Evolutionary conservation across 768 basidiomycete species (phyloP).

Genomic region (Neoboletus brunneissimus): DNA sequence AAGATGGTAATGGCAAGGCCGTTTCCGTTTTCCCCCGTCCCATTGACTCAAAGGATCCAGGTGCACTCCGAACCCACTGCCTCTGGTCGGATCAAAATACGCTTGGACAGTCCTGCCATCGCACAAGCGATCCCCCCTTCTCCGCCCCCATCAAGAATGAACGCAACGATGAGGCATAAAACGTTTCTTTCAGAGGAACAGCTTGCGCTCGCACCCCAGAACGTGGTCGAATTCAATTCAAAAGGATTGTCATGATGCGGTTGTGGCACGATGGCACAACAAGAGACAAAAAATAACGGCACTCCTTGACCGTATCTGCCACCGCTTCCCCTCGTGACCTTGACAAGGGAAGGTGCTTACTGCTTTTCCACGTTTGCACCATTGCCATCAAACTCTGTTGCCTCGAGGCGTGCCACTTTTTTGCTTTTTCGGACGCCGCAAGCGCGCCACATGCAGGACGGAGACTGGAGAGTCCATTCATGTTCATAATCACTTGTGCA

Average conservation of each 20-base stretch:
- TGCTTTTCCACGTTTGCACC: slow-evolving; percentile 1
- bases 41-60: background rate
- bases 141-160: background rate
- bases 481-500: background rate
- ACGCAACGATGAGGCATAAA: background rate
- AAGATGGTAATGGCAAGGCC: background rate
- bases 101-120: background rate
- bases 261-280: background rate
- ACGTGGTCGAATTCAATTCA: slow-evolving; percentile 19
- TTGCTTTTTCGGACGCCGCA: slow-evolving; percentile 12
- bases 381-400: slow-evolving; percentile 28
- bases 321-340: slow-evolving; percentile 15
- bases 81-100: slow-evolving; percentile 12
- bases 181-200: slow-evolving; percentile 14
- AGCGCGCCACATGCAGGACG: slow-evolving; percentile 17
- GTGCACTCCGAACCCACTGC: background rate
- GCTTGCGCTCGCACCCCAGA: slow-evolving; percentile 25
- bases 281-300: slow-evolving; percentile 2
- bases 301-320: slow-evolving; percentile 9
- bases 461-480: background rate
- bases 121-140: background rate
- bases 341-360: slow-evolving; percentile 1
- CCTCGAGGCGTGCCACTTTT: slow-evolving; percentile 25
- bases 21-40: background rate
- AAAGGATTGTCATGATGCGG: slow-evolving; percentile 5